These are phyloP conservation scores for Debaryomyces nepalensis DNA, from an alignment of 1,139 yeast species.

Conservation along the genomic window DNA sequence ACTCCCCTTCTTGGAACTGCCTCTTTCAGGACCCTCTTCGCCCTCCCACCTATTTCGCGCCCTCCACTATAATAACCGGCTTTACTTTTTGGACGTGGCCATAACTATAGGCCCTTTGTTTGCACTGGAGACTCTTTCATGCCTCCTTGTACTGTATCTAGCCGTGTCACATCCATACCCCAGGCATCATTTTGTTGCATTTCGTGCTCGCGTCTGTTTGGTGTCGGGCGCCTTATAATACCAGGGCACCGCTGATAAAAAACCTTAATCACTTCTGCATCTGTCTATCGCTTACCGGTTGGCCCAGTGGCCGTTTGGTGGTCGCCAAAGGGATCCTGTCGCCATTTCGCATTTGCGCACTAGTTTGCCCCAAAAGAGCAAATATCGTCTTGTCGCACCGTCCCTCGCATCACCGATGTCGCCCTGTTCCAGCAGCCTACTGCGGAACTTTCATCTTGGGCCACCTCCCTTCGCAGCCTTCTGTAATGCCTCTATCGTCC, in stretches of 20 bases:
- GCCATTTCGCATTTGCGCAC: slow-evolving; percentile 1
- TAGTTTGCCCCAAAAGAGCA: slow-evolving; percentile 1
- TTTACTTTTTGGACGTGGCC: too few species aligned
- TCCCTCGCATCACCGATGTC: background rate
- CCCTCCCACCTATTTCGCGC: too few species aligned
- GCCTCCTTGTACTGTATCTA: too few species aligned
- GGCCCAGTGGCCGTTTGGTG: background rate
- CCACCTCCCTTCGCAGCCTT: background rate
- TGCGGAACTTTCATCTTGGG: background rate
- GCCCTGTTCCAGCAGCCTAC: background rate
- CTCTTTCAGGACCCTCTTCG: too few species aligned
- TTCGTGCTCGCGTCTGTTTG: too few species aligned
- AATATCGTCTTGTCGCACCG: slow-evolving; percentile 1
- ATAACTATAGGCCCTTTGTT: too few species aligned
- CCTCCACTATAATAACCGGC: too few species aligned
- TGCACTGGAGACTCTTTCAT: too few species aligned
- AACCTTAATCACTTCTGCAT: background rate
- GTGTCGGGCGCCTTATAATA: too few species aligned
- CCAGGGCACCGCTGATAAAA: background rate
- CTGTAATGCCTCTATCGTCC: background rate
- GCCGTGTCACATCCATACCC: too few species aligned
- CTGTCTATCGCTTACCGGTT: background rate
- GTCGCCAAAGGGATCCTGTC: background rate
- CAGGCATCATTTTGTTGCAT: too few species aligned
- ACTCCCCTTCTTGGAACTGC: too few species aligned